Conservation (phyloP, 1,284 basidiomycete species). For the Pulchroboletus neoregius region DNA sequence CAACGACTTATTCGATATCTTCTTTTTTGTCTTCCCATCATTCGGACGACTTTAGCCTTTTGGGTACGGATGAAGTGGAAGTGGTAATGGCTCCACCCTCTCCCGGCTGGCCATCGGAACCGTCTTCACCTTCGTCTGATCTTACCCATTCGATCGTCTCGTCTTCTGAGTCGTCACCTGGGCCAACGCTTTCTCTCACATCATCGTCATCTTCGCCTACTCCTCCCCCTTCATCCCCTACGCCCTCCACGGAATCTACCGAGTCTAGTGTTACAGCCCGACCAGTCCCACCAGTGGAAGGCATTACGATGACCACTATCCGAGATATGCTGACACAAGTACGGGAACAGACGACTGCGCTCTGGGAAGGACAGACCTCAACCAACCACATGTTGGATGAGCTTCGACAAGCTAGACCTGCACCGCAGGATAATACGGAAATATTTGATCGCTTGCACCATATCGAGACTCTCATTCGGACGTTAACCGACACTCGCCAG, state of each 20-base stretch:
- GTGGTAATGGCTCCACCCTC: constrained; percentile 21
- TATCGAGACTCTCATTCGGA: constrained; percentile 45
- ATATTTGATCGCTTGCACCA: constrained; percentile 35
- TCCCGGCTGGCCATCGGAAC: constrained; percentile 32
- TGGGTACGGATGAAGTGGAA: constrained; percentile 36
- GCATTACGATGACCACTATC: constrained; percentile 37
- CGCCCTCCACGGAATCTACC: constrained; percentile 34
- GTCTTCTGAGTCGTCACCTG: constrained; percentile 32
- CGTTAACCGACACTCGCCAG: constrained; percentile 8
- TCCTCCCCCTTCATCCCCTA: constrained; percentile 35
- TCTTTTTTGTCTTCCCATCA: constrained; percentile 74
- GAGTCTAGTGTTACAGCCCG: constrained; percentile 44
- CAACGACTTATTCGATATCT: constrained; percentile 49
- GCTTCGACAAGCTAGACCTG: constrained; percentile 30
- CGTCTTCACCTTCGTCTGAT: constrained; percentile 33
- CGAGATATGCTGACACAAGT: constrained; percentile 47
- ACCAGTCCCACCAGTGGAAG: constrained; percentile 26
- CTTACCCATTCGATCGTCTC: constrained; percentile 33
- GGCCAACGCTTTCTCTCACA: constrained; percentile 31
- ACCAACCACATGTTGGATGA: constrained; percentile 51
- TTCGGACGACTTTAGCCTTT: constrained; percentile 59
- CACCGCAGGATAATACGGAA: constrained; percentile 35
- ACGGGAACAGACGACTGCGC: constrained; percentile 45
- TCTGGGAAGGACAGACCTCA: constrained; percentile 56
- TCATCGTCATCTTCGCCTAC: constrained; percentile 34